Percentiles rank a stretch among this genome's conserved stretches.
Evolutionary conservation across 2,329 filamentous ascomycete species (phyloP).

Genomic region (Colletotrichum melonis): DNA sequence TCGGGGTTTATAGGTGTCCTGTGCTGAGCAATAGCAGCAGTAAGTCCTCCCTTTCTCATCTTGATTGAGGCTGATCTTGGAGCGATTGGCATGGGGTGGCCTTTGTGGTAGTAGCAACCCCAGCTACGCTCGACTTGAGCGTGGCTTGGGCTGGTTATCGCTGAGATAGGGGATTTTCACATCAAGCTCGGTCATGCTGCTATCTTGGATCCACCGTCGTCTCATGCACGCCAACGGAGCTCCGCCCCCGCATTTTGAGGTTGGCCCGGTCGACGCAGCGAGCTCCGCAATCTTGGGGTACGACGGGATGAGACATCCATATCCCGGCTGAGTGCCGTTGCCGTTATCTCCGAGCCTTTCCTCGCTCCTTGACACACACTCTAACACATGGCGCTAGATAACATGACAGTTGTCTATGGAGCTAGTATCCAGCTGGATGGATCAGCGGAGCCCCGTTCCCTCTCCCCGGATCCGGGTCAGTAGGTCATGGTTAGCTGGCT

Average conservation of each 20-base stretch:
- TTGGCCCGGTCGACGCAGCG: background rate
- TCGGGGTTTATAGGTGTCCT: conserved; percentile 18
- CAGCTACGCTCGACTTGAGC: background rate
- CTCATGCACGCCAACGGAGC: conserved; percentile 19
- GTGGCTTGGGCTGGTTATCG: conserved; percentile 17
- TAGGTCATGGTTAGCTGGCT: background rate
- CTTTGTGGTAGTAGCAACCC: background rate
- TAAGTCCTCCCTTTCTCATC: background rate
- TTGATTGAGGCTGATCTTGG: background rate
- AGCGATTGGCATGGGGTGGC: background rate
- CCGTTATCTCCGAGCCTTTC: background rate
- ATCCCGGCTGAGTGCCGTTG: background rate
- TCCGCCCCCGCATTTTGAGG: conserved; percentile 28
- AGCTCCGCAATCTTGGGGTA: conserved; percentile 11
- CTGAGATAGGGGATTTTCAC: conserved; percentile 14
- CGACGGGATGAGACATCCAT: background rate
- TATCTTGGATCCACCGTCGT: conserved; percentile 2
- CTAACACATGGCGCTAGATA: background rate
- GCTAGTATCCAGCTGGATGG: background rate
- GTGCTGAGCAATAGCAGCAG: background rate
- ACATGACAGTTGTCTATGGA: background rate
- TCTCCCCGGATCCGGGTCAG: background rate
- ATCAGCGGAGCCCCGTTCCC: background rate
- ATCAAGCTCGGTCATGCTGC: conserved; percentile 5
- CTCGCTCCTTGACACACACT: too few species aligned